Evolutionary conservation across 345 rosid species (phyloP), one percentile per base, ranked within the genome.

Genomic region (Ceriops tagal): DNA sequence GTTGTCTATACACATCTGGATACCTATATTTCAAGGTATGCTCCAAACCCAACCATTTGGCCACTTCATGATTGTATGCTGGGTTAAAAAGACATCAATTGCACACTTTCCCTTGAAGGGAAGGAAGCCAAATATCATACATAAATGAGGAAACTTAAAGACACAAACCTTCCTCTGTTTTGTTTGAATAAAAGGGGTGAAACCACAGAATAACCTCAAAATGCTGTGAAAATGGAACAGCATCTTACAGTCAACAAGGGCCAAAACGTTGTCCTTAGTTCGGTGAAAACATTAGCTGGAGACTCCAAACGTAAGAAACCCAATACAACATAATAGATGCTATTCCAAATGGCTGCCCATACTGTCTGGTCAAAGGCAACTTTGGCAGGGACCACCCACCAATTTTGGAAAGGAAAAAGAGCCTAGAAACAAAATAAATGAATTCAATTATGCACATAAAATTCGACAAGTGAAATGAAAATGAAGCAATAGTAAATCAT

Each of bases 341-440:
- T 88, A 77, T 93, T 93, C 97, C 97, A 93, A 70, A 89, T 20
- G 58, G 96, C 88, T 8, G 98, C 73, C 98, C 98, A 91, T 3
- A 88, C 76, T 37, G 97, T 89, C 80, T 91, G 97, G 58, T 93
- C 97, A 79, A 91, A 93, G 0, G 85, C 90, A 27, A 93, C 85
- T 82, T 93, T 90, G 49, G 91, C 97, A 61, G 97, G 98, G 47
- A 91, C 91, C 61, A 89, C 93, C 97, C 96, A 93, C 97, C 97
- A 91, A 69, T 78, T 92, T 72, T 91, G 68, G 9, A 80, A 93
- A 65, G 98, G 98, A 79, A 92, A 82, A 47, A 90, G 82, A 68
- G 89, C 90, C 96, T 90, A 75, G 22, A 72, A 73, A 51, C 67
- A 70, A 75, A 61, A 61, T 4, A 21, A 75, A 57, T 49, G 27